Evolutionary conservation across 345 rosid species (phyloP).

Genomic region (Pistacia vera): DNA sequence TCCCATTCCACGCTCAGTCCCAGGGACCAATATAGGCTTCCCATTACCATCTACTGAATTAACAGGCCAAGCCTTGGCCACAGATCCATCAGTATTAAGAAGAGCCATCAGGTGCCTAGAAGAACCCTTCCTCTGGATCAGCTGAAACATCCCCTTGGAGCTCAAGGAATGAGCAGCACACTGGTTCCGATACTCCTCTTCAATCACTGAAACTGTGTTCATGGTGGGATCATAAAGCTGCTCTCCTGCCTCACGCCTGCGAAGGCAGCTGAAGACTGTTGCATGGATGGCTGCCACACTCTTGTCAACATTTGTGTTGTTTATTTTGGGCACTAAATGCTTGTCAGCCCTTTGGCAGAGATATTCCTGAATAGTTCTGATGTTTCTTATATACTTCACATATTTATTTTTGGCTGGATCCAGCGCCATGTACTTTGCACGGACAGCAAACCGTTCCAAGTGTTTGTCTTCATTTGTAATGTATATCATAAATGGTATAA

Average conservation of each 20-base stretch:
- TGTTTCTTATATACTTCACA: constrained; percentile 90
- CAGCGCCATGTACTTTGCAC: constrained; percentile 98
- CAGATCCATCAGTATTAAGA: constrained; percentile 89
- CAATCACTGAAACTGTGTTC: constrained; percentile 73
- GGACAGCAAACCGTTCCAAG: constrained; percentile 96
- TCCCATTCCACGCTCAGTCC: constrained; percentile 49
- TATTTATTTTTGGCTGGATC: constrained; percentile 97
- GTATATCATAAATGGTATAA: constrained; percentile 95
- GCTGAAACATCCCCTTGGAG: constrained; percentile 97
- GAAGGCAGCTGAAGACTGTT: constrained; percentile 91
- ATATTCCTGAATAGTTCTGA: constrained; percentile 95
- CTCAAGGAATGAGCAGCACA: constrained; percentile 90
- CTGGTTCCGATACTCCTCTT: constrained; percentile 94
- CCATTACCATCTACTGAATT: constrained; percentile 56
- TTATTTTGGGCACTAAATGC: constrained; percentile 95
- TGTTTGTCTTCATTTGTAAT: constrained; percentile 96
- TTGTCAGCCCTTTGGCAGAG: constrained; percentile 94
- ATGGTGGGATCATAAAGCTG: constrained; percentile 79
- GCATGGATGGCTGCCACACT: constrained; percentile 99
- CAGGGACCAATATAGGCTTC: constrained; percentile 40
- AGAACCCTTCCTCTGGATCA: constrained; percentile 93
- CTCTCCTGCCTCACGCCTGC: constrained; percentile 86
- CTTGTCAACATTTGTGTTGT: constrained; percentile 94
- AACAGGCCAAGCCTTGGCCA: constrained; percentile 96
- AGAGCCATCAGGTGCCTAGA: constrained; percentile 98